Evolutionary conservation across 2,329 filamentous ascomycete species (phyloP).

Genomic region (Lithohypha guttulata): DNA sequence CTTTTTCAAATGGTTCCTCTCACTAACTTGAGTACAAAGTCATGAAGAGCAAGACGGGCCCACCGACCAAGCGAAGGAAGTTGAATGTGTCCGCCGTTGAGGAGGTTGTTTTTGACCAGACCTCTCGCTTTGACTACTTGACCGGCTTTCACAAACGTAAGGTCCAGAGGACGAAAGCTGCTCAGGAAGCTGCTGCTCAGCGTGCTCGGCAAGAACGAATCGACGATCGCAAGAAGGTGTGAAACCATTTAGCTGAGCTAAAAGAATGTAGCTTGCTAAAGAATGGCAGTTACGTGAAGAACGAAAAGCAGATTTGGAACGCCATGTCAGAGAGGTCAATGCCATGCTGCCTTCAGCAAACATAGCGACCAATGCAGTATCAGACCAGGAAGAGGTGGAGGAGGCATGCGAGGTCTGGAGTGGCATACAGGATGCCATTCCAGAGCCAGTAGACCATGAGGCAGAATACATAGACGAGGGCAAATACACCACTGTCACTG

Average conservation of each 20-base stretch:
- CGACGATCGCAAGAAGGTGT: constrained; percentile 62
- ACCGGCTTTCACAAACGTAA: constrained; percentile 98
- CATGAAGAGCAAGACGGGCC: background rate
- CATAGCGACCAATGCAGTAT: constrained; percentile 32
- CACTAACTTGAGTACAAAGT: no score
- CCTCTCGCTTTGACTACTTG: constrained; percentile 72
- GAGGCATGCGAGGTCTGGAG: constrained; percentile 49
- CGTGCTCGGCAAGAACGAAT: constrained; percentile 68
- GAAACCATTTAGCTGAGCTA: constrained; percentile 13
- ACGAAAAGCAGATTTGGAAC: constrained; percentile 67
- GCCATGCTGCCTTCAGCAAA: constrained; percentile 54
- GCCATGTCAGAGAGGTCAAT: constrained; percentile 69
- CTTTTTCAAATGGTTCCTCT: no score
- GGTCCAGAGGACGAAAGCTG: constrained; percentile 68
- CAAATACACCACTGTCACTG: constrained; percentile 85
- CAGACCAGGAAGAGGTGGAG: constrained; percentile 24
- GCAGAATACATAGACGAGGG: constrained; percentile 96
- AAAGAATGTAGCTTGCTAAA: no score
- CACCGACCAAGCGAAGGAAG: constrained; percentile 4
- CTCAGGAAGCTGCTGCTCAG: constrained; percentile 69
- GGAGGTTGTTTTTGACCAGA: constrained; percentile 75
- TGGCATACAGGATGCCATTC: constrained; percentile 47
- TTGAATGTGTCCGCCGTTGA: constrained; percentile 32
- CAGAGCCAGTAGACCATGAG: constrained; percentile 57
- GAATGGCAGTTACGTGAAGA: constrained; percentile 77